phyloP scores from a whole-genome alignment of 139 green algal species.

The Chlorella sp. region DNA sequence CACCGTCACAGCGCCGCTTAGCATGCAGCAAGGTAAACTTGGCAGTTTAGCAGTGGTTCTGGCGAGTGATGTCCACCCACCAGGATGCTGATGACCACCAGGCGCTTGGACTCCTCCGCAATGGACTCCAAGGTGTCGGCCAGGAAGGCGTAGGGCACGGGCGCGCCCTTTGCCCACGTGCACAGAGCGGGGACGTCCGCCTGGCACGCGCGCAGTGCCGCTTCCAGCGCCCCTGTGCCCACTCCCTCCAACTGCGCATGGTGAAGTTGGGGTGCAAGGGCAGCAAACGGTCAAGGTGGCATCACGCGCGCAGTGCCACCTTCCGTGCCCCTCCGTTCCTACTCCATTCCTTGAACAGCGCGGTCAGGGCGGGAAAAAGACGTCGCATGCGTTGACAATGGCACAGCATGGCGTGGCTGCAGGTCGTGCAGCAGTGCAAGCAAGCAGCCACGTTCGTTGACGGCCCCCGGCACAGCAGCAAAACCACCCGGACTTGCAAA shows the following conservation, averaged over 20 bases:
- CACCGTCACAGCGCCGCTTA: neutral
- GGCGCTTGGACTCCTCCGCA: slow-evolving; percentile 46
- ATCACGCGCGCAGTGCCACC: neutral
- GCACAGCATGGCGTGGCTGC: neutral
- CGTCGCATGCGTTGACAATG: neutral
- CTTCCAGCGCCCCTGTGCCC: slow-evolving; percentile 53
- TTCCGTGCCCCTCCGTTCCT: neutral
- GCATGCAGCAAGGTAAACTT: neutral
- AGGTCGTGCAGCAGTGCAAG: neutral
- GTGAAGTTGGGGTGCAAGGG: neutral
- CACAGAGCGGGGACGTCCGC: slow-evolving; percentile 35
- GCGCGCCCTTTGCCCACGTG: slow-evolving; percentile 49
- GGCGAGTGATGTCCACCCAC: slow-evolving; percentile 1
- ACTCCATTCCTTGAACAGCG: neutral
- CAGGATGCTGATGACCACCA: slow-evolving; percentile 66
- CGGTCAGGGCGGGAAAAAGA: neutral
- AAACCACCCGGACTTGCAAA: too few species aligned
- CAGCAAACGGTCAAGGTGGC: neutral
- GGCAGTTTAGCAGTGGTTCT: neutral
- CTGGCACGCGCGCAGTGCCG: slow-evolving; percentile 35
- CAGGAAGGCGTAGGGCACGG: slow-evolving; percentile 79
- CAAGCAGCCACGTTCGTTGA: too few species aligned
- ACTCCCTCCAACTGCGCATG: slow-evolving; percentile 54
- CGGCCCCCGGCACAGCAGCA: too few species aligned
- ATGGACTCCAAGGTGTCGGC: slow-evolving; percentile 69